These are phyloP conservation scores for Acanthamoeba sp. DNA, from an alignment of 208 protist species.

Conservation along the genomic window DNA sequence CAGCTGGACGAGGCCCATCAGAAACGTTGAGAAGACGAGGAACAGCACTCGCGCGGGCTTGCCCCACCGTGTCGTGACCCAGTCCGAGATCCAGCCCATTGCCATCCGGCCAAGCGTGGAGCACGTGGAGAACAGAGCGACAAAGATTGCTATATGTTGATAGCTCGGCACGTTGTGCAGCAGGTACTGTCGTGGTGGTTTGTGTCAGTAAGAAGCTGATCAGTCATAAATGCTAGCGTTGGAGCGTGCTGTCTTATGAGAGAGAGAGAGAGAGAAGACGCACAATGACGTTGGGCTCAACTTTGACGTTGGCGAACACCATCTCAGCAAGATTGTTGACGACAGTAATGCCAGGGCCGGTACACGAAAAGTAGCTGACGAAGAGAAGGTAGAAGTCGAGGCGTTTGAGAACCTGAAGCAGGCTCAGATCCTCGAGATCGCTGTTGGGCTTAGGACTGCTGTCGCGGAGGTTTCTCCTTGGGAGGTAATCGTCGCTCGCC, in stretches of 20 bases:
- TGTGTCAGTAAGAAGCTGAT: neutral
- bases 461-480: neutral
- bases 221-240: neutral
- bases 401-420: conserved; percentile 5
- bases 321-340: conserved; percentile 71
- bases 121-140: conserved; percentile 47
- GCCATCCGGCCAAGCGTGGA: neutral
- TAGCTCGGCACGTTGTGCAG: neutral
- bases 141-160: neutral
- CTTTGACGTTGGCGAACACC: conserved; percentile 12
- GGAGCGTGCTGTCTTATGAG: neutral
- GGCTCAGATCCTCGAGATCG: conserved; percentile 2
- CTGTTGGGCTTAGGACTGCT: neutral
- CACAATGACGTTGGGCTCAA: neutral
- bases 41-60: conserved; percentile 23
- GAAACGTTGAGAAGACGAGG: neutral
- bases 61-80: neutral
- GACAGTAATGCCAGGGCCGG: conserved; percentile 41
- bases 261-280: neutral
- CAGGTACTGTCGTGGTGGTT: conserved; percentile 29
- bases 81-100: conserved; percentile 26
- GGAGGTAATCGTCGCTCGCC: neutral
- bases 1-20: conserved; percentile 24
- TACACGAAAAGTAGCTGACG: conserved; percentile 25
- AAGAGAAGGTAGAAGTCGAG: conserved; percentile 51